These are phyloP conservation scores for Cubamyces lactineus DNA, from an alignment of 768 basidiomycete genomes.

Conservation along the genomic window DNA sequence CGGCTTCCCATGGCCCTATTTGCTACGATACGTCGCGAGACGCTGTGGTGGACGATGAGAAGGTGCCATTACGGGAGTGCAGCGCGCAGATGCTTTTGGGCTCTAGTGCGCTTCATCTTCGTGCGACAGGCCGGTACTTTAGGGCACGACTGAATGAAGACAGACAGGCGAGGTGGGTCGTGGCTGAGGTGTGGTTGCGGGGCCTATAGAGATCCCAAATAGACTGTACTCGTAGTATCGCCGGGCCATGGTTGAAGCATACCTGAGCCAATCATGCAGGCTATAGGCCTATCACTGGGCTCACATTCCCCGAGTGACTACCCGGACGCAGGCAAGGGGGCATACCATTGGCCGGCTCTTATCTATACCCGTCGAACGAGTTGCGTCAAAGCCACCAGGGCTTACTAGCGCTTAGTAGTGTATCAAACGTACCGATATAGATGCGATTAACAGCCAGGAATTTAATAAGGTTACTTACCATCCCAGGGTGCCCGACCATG, in stretches of 20 bases:
- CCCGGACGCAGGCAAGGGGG: no score
- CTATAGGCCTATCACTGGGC: background rate
- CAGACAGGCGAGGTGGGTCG: constrained; percentile 24
- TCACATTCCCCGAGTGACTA: no score
- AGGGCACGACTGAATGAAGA: constrained; percentile 24
- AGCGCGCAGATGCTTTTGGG: constrained; percentile 26
- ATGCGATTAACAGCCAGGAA: no score
- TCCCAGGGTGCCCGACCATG: constrained; percentile 11
- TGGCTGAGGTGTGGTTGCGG: constrained; percentile 29
- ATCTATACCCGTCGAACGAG: no score
- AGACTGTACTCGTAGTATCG: background rate
- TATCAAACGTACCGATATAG: no score
- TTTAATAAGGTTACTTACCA: background rate
- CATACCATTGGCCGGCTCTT: no score
- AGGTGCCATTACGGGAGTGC: constrained; percentile 20
- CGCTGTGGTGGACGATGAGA: constrained; percentile 4
- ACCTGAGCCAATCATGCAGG: background rate
- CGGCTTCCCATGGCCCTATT: constrained; percentile 10
- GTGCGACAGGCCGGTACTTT: constrained; percentile 26
- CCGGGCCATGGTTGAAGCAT: background rate
- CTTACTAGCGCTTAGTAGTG: no score
- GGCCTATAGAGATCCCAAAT: constrained; percentile 20
- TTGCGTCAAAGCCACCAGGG: no score
- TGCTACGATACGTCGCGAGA: constrained; percentile 20
- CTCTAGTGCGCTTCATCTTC: constrained; percentile 19